Evolutionary conservation across 2,329 filamentous ascomycete species (phyloP), one percentile per base, ranked within the genome.

Genomic region (Monilinia aucupariae): DNA sequence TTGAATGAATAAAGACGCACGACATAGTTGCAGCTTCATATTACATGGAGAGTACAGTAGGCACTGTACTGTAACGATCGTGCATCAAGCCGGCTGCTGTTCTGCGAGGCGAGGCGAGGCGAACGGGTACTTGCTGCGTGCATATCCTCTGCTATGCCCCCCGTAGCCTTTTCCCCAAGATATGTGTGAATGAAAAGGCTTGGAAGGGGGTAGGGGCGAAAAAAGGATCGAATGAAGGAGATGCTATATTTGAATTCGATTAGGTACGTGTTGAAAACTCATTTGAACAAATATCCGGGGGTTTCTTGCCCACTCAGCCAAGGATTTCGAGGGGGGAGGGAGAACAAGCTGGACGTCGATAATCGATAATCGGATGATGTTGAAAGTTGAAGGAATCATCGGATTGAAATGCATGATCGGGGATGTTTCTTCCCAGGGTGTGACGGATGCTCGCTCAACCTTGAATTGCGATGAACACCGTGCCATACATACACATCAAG

Each of bases 61-160:
- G 41, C 22, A 58, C 54, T 58, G 41, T 58, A 25, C 54, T 58
- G 54, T 58, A 58, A 58, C 54, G 54, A 58, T 58, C 54, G 54
- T 58, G 54, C 54, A 58, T 58, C 54, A 58, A 58, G 54, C 54
- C 54, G 54, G 54, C 53, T 56, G 20, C 41, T 56, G 27, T 45
- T 56, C 51, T 54, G 51, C 37, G 51, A 54, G 51, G 53, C 53
- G 52, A 55, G 37, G 52, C 52, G 41, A 56, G 54, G 54, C 54
- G 54, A 56, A 56, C 54, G 54, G 54, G 54, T 56, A 56, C 54
- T 56, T 56, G 41, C 54, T 56, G 54, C 54, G 45, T 56, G 54
- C 54, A 58, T 58, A 58, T 58, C 54, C 54, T 58, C 47, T 58
- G 41, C 41, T 47, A 56, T 56, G 25, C 53, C 27, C 30, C 32